Evolutionary conservation across 2,329 filamentous ascomycete species (phyloP).

Genomic region (Graphiopsis chlorocephala): DNA sequence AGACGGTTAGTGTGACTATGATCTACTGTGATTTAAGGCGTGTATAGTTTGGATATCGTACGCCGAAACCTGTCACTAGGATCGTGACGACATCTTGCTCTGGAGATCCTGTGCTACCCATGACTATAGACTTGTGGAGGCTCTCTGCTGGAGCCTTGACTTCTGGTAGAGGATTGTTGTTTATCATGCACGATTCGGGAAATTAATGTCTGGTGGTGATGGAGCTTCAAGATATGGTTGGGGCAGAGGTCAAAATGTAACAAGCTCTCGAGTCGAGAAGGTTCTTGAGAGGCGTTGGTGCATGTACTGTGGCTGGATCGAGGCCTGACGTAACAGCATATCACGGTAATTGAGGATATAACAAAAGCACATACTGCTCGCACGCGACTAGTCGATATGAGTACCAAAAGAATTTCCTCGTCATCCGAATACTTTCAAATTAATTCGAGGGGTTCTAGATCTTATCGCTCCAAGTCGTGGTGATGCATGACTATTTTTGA

Average conservation of each 20-base stretch:
- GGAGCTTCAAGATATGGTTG: not conserved
- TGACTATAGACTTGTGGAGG: not conserved
- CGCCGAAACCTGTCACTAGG: slow-evolving; percentile 43
- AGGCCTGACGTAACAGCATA: not conserved
- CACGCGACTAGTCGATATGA: not conserved
- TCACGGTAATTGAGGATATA: not conserved
- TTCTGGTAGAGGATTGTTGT: not conserved
- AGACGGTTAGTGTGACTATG: not conserved
- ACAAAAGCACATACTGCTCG: not conserved
- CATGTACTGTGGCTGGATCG: not conserved
- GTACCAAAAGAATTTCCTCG: not conserved
- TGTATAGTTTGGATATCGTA: not conserved
- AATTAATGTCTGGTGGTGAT: not conserved
- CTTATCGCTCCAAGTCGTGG: not conserved
- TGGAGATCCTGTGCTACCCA: slow-evolving; percentile 26
- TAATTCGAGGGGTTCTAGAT: not conserved
- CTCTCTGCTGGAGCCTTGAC: not conserved
- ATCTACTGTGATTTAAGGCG: not conserved
- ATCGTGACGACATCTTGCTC: slow-evolving; percentile 37
- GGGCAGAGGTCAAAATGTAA: not conserved
- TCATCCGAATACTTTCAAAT: not conserved
- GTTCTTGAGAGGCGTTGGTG: not conserved
- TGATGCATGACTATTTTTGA: not conserved
- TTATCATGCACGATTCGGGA: not conserved
- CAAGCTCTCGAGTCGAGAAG: not conserved